These are phyloP conservation scores for Scheffersomyces titani DNA, from an alignment of 1,139 yeast genomes.

Conservation along the genomic window DNA sequence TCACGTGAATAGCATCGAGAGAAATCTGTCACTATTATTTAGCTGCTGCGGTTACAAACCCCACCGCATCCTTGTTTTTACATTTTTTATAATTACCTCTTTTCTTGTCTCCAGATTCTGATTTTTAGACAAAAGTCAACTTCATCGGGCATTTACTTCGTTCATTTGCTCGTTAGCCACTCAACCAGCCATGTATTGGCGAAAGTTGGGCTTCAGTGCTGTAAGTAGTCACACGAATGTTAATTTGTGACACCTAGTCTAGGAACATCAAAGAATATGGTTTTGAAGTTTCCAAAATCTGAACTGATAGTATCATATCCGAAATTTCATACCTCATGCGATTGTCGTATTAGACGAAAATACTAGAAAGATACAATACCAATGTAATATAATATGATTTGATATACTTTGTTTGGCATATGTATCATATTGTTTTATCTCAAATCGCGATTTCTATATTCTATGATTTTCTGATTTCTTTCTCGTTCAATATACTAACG, in stretches of 20 bases:
- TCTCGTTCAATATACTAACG: constrained; percentile 7
- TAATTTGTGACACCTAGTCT: neutral
- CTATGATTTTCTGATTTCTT: neutral
- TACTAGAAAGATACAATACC: neutral
- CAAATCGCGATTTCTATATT: neutral
- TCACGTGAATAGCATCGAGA: neutral
- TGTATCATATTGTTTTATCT: too few relatives aligned
- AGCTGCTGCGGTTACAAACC: neutral
- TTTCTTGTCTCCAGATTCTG: neutral
- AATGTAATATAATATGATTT: too few relatives aligned
- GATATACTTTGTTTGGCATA: too few relatives aligned
- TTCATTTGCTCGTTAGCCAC: neutral
- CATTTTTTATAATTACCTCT: neutral
- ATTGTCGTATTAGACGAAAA: neutral
- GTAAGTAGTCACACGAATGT: neutral
- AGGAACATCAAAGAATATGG: neutral
- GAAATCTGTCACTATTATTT: neutral
- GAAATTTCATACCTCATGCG: neutral
- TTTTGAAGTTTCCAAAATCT: neutral
- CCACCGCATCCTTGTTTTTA: neutral
- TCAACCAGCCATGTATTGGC: neutral
- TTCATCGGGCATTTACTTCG: neutral
- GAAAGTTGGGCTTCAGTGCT: neutral
- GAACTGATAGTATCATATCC: neutral
- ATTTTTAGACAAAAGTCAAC: neutral